Evolutionary conservation across 371 early-diverging fungal genomes (phyloP).

Genomic region (Lichtheimia hyalospora): DNA sequence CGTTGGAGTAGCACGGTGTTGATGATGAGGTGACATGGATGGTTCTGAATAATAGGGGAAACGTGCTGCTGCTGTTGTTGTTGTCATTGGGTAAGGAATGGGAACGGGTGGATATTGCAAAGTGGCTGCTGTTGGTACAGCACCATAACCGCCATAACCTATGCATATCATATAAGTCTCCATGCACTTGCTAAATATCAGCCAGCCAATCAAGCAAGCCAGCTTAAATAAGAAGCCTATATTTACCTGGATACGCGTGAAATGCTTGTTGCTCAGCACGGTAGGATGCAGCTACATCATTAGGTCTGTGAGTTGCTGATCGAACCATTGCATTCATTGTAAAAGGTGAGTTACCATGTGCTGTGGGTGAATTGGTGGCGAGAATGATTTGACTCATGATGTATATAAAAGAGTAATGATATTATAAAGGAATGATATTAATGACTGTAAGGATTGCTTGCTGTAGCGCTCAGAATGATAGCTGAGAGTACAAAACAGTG

Average conservation of each 20-base stretch:
- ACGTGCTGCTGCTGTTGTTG: constrained; percentile 8
- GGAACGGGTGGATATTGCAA: background rate
- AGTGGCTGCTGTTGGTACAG: no score
- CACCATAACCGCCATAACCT: constrained; percentile 12
- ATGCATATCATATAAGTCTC: background rate
- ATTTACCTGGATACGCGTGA: constrained; percentile 9
- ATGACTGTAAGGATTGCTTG: background rate
- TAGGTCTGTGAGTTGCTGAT: constrained; percentile 4
- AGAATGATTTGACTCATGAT: constrained; percentile 12
- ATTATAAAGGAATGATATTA: constrained; percentile 1
- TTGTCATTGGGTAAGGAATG: background rate
- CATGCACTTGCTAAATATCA: background rate
- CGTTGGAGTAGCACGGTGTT: background rate
- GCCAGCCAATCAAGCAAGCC: constrained; percentile 10
- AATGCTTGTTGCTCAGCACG: background rate
- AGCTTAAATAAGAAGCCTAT: background rate
- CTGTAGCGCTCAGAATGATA: background rate
- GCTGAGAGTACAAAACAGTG: background rate
- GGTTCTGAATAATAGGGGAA: constrained; percentile 28
- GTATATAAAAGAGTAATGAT: background rate
- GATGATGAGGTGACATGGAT: constrained; percentile 8
- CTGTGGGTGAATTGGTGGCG: constrained; percentile 6
- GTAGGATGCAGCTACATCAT: background rate
- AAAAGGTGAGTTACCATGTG: constrained; percentile 1
- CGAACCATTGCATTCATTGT: constrained; percentile 4